Base-by-base conservation (phyloP, 495 filamentous ascomycete genomes). In the Neurospora intermedia region DNA sequence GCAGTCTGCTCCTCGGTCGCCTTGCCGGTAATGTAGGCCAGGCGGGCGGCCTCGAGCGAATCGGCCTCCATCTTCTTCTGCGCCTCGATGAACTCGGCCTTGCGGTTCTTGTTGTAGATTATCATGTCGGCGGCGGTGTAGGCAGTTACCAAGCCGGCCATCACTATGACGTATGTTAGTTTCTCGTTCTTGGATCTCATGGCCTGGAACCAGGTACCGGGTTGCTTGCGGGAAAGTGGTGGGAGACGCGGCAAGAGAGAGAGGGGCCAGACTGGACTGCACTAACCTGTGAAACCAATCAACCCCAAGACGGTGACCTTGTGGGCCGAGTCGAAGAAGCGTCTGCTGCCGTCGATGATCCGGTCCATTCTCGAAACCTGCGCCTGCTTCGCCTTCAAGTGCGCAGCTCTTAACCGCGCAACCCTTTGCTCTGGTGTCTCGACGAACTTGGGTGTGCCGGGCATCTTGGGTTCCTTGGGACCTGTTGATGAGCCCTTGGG, bases 391-490 rank as follows among this genome's bases (percentile, higher is more conserved):
- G 93, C 90, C 45, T 87, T 86, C 73, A 87, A 86, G 72, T 94
- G 92, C 70, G 93, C 92, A 45, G 91, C 92, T 76, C 96, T 88
- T 76, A 99, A 85, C 73, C 96, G 89, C 71, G 89, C 89, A 41
- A 99, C 93, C 80, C 96, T 96, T 84, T 98, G 88, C 79, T 92
- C 90, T 39, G 96, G 91, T 1, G 95, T 97, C 83, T 99, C 96
- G 45, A 80, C 76, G 72, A 74, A 70, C 23, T 72, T 70, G 69
- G 80, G 74, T 69, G 69, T 35, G 75, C 72, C 43, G 43, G 43
- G 43, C 43, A 46, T 46, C 18, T 46, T 46, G 43, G 43, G 9
- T n/a, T 46, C 75, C 70, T 46, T 42, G 69, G 45, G 11, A n/a
- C 13, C 39, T 74, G 70, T 77, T 75, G 73, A 78, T 81, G 74